These are phyloP conservation scores for Spatholobus suberectus DNA, from an alignment of 306 rosid species.

Conservation along the genomic window DNA sequence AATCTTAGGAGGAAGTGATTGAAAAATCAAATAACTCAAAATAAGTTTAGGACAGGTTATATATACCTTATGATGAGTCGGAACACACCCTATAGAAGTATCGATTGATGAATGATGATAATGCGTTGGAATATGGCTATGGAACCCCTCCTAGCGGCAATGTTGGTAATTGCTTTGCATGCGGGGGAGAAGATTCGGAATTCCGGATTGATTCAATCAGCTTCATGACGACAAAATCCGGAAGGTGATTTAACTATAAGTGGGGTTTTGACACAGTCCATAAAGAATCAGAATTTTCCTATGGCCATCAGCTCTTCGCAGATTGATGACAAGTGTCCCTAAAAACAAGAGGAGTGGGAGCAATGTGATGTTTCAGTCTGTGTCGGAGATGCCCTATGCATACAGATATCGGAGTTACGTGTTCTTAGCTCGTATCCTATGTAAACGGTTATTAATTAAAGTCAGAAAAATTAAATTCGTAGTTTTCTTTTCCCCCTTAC, in stretches of 20 bases:
- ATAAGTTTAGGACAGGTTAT: too few species aligned
- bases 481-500: not conserved
- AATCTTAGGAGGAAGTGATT: too few species aligned
- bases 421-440: not conserved
- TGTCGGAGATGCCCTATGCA: not conserved
- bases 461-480: not conserved
- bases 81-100: not conserved
- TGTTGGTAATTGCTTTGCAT: not conserved
- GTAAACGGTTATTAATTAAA: not conserved
- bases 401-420: not conserved
- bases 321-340: not conserved
- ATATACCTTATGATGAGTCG: not conserved
- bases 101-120: too few species aligned
- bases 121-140: not conserved
- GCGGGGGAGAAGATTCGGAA: not conserved
- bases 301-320: not conserved
- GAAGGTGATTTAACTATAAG: not conserved
- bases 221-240: not conserved
- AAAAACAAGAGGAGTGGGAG: not conserved
- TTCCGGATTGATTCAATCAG: not conserved
- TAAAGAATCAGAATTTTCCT: not conserved
- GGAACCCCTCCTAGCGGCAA: not conserved
- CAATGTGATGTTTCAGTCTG: slow-evolving; percentile 7
- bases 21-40: too few species aligned
- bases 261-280: not conserved